Percentiles rank a stretch among this genome's conserved stretches.
phyloP scores from a whole-genome alignment of 2,329 filamentous ascomycete genomes.

The Cytospora schulzeri region DNA sequence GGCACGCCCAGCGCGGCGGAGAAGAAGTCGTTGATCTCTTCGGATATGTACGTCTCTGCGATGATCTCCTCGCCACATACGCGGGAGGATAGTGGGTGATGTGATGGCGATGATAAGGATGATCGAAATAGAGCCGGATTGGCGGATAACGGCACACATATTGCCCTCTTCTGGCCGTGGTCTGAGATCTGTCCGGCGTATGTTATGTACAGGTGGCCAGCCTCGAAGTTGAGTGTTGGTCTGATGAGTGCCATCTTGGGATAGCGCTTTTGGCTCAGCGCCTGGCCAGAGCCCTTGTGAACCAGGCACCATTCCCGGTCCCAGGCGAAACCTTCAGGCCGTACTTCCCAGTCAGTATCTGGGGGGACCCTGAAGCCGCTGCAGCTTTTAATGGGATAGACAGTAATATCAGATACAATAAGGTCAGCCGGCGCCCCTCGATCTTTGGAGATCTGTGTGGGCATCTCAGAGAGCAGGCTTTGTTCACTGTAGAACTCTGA shows the following conservation, averaged over 20 bases:
- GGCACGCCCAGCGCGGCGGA: constrained; percentile 73
- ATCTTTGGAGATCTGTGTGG: background rate
- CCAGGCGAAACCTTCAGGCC: constrained; percentile 83
- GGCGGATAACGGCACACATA: constrained; percentile 66
- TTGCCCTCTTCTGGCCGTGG: constrained; percentile 35
- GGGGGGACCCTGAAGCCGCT: constrained; percentile 72
- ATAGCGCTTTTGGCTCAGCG: constrained; percentile 85
- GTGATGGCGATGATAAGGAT: constrained; percentile 36
- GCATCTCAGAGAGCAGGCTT: background rate
- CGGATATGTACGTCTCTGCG: constrained; percentile 69
- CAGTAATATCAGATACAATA: constrained; percentile 64
- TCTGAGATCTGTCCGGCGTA: constrained; percentile 42
- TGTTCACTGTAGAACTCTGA: constrained; percentile 62
- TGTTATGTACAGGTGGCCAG: constrained; percentile 65
- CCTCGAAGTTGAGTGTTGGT: constrained; percentile 71
- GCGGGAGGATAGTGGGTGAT: constrained; percentile 56
- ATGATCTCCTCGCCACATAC: constrained; percentile 83
- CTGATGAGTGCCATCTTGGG: constrained; percentile 84
- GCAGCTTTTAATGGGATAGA: constrained; percentile 96
- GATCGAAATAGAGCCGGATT: constrained; percentile 61
- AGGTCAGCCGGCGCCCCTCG: constrained; percentile 36
- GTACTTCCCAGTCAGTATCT: constrained; percentile 71
- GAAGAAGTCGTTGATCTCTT: constrained; percentile 74
- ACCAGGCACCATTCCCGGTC: constrained; percentile 96
- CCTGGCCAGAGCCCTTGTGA: constrained; percentile 80